Evolutionary conservation across 2,329 filamentous ascomycete genomes (phyloP), one percentile per base, ranked within the genome.

Genomic region (Sclerotinia borealis): DNA sequence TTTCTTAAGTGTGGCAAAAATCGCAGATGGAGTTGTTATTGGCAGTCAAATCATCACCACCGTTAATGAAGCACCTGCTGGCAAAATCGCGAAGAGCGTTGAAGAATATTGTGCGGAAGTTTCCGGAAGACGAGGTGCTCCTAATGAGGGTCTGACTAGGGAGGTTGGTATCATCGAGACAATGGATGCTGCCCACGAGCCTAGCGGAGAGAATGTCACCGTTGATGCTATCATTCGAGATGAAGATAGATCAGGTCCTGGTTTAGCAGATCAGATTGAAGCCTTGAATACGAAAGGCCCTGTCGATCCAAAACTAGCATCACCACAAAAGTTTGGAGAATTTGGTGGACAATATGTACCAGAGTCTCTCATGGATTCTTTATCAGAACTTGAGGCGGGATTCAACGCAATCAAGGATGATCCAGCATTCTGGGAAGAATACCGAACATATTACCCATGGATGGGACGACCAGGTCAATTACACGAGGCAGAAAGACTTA

Each of bases 281-380:
- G 86, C 87, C 19, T 77, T 91, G 41, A 90, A 90, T 67, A 79
- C 79, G 19, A 79, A 82, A 61, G 80, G 79, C 3, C 69, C 63
- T 31, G 69, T 70, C 6, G 74, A 80, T 63, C 75, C 76, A 45
- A 71, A 77, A 60, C 86, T 89, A 70, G 86, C 95, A 59, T 91
- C 93, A 15, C 86, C 93, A 15, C 86, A 92, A 67, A 88, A 92
- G 59, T 98, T 99, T 72, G 95, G 95, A 69, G 90, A 97, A 75
- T 99, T 96, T 68, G 95, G 95, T 72, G 95, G 95, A 19, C 93
- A 98, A 77, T 99, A 97, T 74, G 95, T 99, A 3, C 95, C 95
- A 1, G 95, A 99, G 77, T 95, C 92, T 25, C 83, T 99, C 66
- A 98, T 99, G 93, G 93, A 98, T 79, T 98, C 93, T 75, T 80